These are phyloP conservation scores for Nakaseomyces uthaithaninus DNA, from an alignment of 1,139 yeast species.

Conservation along the genomic window DNA sequence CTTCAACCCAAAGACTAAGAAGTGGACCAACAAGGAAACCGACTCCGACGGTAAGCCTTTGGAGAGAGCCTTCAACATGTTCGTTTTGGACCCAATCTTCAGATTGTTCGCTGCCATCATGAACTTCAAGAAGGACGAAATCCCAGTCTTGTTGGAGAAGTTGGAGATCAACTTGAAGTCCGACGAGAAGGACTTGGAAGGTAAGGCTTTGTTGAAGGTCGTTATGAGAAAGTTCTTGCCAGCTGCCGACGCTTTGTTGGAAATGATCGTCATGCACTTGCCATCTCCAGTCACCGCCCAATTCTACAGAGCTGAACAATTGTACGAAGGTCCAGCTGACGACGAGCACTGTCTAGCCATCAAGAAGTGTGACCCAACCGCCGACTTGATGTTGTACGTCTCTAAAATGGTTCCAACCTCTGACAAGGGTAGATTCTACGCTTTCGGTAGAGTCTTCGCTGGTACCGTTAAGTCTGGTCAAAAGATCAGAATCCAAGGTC, in stretches of 20 bases:
- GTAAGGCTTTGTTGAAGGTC: constrained; percentile 95
- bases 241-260: constrained; percentile 99
- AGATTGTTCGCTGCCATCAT: constrained; percentile 90
- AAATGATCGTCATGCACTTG: constrained; percentile 96
- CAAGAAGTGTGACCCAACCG: constrained; percentile 97
- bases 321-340: constrained; percentile 98
- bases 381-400: constrained; percentile 97
- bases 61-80: constrained; percentile 99
- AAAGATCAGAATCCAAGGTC: constrained; percentile 99
- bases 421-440: constrained; percentile 99
- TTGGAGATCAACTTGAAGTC: constrained; percentile 85
- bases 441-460: constrained; percentile 99
- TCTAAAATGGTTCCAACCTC: constrained; percentile 99
- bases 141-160: constrained; percentile 80
- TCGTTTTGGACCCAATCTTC: constrained; percentile 98
- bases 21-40: constrained; percentile 95
- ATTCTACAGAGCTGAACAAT: constrained; percentile 97
- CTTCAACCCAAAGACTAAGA: constrained; percentile 99
- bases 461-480: constrained; percentile 99
- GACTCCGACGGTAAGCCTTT: constrained; percentile 92
- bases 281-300: constrained; percentile 99
- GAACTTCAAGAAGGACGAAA: constrained; percentile 97
- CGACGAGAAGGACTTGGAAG: constrained; percentile 96
- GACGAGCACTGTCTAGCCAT: constrained; percentile 87
- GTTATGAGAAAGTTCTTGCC: constrained; percentile 99